Base-by-base conservation (phyloP, 768 basidiomycete genomes). In the Termitomyces bulborhizus region DNA sequence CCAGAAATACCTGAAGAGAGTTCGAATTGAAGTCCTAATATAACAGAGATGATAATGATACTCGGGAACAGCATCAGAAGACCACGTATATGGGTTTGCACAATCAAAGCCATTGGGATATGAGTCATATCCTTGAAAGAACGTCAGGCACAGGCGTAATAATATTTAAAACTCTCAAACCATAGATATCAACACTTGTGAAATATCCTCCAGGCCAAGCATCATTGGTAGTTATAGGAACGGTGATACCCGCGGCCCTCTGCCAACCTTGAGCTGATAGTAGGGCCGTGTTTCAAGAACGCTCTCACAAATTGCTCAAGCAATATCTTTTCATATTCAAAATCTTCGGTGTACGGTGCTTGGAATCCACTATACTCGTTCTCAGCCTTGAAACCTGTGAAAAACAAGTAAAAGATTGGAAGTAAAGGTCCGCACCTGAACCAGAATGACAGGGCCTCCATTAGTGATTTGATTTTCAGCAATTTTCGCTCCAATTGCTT, bases 51-150 rank as follows among this genome's bases (percentile, higher is more conserved):
- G 16, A 4, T 52, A 21, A 8, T 46, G 65, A 36, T 58, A 72
- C 76, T 69, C 68, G 11, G 76, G 73, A 37, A 80, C 78, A 26
- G 72, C 74, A 48, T 71, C 63, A 1, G 76, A 48, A 15, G 67
- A 57, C 82, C 82, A 82, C 7, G 58, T 65, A 41, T 75, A 58
- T 1, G 81, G 79, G 53, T 76, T 56, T 1, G 75, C 71, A 60
- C 82, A 83, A 61, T 83, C 78, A 58, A 83, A 83, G 1, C 77
- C 77, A 53, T 79, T 77, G 1, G 79, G 78, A 57, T 81, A 81
- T 27, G 74, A 74, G 55, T 76, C 74, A 53, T 77, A 77, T 42
- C 70, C 70, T 71, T 39, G 51, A 58, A 32, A 8, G 16, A 62
- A 16, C 26, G 52, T 44, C 13, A 60, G 48, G n/a, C 39, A 24